These are phyloP conservation scores for Sugiyamaella novakii DNA, from an alignment of 1,139 yeast species.

Conservation along the genomic window DNA sequence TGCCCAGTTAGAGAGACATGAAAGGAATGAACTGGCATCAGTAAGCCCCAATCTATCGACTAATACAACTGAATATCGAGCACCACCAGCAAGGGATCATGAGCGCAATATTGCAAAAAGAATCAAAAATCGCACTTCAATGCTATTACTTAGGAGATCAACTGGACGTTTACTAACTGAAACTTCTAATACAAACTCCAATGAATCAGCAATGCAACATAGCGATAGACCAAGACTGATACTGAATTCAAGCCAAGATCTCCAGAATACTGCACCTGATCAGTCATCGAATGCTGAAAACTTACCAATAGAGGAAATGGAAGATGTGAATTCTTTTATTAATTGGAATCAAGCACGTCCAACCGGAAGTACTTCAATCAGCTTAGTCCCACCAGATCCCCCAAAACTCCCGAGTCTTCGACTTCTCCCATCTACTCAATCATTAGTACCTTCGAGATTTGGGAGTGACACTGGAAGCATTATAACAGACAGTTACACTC, in stretches of 20 bases:
- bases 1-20: not conserved
- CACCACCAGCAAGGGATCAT: too few species aligned
- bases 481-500: not conserved
- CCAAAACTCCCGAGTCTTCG: slow-evolving; percentile 27
- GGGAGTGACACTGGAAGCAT: slow-evolving; percentile 10
- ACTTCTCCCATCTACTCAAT: slow-evolving; percentile 21
- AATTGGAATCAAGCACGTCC: slow-evolving; percentile 3
- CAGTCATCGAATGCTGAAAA: not conserved
- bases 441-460: slow-evolving; percentile 19
- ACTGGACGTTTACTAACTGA: slow-evolving; percentile 8
- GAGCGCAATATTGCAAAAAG: slow-evolving; percentile 5
- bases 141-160: slow-evolving; percentile 14
- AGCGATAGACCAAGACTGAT: not conserved
- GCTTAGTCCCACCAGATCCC: slow-evolving; percentile 13
- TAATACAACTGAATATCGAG: too few species aligned
- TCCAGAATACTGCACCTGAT: not conserved
- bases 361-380: not conserved
- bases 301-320: not conserved
- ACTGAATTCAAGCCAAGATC: not conserved
- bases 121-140: slow-evolving; percentile 18
- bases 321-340: slow-evolving; percentile 7
- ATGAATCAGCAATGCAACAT: not conserved
- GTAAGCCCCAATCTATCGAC: too few species aligned
- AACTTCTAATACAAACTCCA: not conserved
- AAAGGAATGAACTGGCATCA: not conserved